phyloP scores from a whole-genome alignment of 805 yeast genomes.

The Starmerella apis region DNA sequence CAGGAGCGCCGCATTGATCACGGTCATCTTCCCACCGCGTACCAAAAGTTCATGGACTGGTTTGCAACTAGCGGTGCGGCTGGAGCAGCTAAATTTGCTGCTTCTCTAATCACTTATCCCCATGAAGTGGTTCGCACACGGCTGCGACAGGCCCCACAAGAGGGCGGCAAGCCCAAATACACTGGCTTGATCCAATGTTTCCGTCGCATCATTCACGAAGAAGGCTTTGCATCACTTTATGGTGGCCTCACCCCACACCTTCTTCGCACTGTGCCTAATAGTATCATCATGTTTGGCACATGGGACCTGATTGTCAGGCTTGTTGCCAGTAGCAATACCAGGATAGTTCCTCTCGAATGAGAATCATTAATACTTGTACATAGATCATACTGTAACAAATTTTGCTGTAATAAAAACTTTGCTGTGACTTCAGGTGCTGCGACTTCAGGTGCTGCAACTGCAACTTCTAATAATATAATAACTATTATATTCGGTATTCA shows the following conservation, averaged over 20 bases:
- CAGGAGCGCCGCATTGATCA: conserved; percentile 31
- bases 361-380: background rate
- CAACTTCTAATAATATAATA: too few relatives aligned
- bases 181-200: conserved; percentile 85
- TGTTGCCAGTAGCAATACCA: conserved; percentile 4
- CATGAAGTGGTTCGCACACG: conserved; percentile 96
- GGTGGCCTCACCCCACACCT: conserved; percentile 97
- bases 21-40: conserved; percentile 34
- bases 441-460: too few relatives aligned
- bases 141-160: conserved; percentile 83
- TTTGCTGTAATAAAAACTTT: too few relatives aligned
- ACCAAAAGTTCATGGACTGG: conserved; percentile 76
- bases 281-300: conserved; percentile 97
- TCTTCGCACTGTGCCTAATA: conserved; percentile 93
- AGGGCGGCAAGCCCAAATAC: conserved; percentile 73
- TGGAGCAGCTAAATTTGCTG: conserved; percentile 88
- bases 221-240: conserved; percentile 85
- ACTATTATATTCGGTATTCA: too few relatives aligned
- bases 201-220: conserved; percentile 74
- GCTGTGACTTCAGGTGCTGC: too few relatives aligned
- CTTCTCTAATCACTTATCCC: conserved; percentile 88
- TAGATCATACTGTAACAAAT: too few relatives aligned
- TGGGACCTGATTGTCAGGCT: conserved; percentile 74
- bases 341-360: background rate
- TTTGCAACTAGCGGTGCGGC: conserved; percentile 94